These are phyloP conservation scores for Hyphopichia buzzinii DNA, from an alignment of 1,139 yeast genomes.

Conservation along the genomic window DNA sequence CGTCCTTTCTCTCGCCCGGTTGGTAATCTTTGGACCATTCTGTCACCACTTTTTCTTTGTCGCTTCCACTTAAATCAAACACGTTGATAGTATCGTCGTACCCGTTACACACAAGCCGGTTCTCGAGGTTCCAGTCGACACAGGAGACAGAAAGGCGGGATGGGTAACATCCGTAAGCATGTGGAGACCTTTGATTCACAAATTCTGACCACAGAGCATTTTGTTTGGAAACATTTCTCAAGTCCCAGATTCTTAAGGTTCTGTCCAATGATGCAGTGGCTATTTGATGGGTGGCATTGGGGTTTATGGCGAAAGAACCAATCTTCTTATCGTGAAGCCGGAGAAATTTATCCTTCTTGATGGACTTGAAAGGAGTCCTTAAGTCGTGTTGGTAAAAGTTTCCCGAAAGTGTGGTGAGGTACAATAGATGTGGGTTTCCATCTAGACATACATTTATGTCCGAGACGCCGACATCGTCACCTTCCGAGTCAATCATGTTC, in stretches of 20 bases:
- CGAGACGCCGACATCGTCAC: constrained; percentile 50
- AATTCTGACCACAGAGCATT: constrained; percentile 41
- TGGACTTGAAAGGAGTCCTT: constrained; percentile 42
- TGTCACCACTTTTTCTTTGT: constrained; percentile 17
- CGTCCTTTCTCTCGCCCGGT: constrained; percentile 19
- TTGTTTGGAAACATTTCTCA: constrained; percentile 49
- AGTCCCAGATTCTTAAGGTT: constrained; percentile 81
- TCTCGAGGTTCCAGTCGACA: constrained; percentile 79
- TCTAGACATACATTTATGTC: constrained; percentile 56
- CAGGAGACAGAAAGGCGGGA: constrained; percentile 80
- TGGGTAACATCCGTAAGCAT: constrained; percentile 58
- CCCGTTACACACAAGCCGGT: constrained; percentile 85
- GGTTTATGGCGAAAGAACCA: constrained; percentile 83
- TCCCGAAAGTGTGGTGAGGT: constrained; percentile 77
- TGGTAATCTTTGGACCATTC: constrained; percentile 26
- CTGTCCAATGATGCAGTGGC: constrained; percentile 90
- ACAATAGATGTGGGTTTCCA: constrained; percentile 49
- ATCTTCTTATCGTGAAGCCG: constrained; percentile 86
- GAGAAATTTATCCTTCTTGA: constrained; percentile 32
- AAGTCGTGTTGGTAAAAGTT: constrained; percentile 70
- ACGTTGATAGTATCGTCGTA: constrained; percentile 81
- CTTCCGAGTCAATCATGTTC: constrained; percentile 39
- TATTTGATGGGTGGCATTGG: constrained; percentile 53
- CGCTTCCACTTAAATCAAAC: constrained; percentile 29
- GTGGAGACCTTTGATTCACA: constrained; percentile 40